A percentile compares a stretch with the other conserved stretches of the same genome.
Conservation (phyloP, 2,329 filamentous ascomycete genomes). For the Aspergillus sclerotialis region DNA sequence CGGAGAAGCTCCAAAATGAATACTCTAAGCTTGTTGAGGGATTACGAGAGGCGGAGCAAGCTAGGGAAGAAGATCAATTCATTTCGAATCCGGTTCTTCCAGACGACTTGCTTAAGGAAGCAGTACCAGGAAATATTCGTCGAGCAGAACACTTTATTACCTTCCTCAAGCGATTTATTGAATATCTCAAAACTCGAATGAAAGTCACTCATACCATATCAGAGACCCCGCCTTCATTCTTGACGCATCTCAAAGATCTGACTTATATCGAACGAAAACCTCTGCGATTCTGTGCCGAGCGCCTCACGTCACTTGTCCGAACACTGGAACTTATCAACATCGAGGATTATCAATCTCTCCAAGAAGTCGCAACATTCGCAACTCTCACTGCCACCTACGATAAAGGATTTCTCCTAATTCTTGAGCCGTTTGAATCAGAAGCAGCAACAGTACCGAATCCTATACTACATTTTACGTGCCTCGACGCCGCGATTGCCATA, state of each 20-base stretch:
- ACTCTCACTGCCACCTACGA: conserved; percentile 95
- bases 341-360: conserved; percentile 92
- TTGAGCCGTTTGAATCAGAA: conserved; percentile 96
- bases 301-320: conserved; percentile 85
- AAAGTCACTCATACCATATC: conserved; percentile 97
- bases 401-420: conserved; percentile 87
- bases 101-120: conserved; percentile 89
- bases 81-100: conserved; percentile 94
- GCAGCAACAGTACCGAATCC: conserved; percentile 93
- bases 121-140: conserved; percentile 91
- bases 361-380: conserved; percentile 96
- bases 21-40: conserved; percentile 95
- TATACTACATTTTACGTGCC: conserved; percentile 91
- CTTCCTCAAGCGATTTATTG: conserved; percentile 93
- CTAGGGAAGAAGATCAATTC: conserved; percentile 86
- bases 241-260: conserved; percentile 85
- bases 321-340: conserved; percentile 96
- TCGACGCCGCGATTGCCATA: conserved; percentile 96
- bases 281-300: conserved; percentile 83
- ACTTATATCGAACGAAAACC: conserved; percentile 98
- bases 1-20: conserved; percentile 88
- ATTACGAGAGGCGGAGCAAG: conserved; percentile 78
- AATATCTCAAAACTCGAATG: conserved; percentile 97
- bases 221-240: conserved; percentile 89
- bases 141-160: conserved; percentile 93